Evolutionary conservation across 495 filamentous ascomycete genomes (phyloP).

Genomic region (Daldinia childiae): DNA sequence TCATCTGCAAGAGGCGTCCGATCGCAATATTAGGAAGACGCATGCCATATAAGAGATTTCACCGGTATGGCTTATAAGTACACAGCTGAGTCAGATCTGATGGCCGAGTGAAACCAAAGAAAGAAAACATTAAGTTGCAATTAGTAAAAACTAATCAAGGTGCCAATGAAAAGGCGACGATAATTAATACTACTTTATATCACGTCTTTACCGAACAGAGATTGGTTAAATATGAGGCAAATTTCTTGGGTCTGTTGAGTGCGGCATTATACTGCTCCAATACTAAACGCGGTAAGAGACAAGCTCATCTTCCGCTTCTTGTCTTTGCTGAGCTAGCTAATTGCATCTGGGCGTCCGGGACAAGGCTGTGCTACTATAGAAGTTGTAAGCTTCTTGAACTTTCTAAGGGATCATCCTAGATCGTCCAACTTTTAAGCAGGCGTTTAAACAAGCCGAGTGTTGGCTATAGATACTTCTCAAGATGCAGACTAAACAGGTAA

Average conservation of each 20-base stretch:
- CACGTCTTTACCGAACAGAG: conserved; percentile 35
- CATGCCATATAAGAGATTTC: conserved; percentile 8
- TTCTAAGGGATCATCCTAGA: conserved; percentile 5
- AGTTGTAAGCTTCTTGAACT: conserved; percentile 9
- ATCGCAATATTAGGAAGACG: conserved; percentile 10
- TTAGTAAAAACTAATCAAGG: neutral
- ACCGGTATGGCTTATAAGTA: conserved; percentile 2
- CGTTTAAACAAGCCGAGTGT: neutral
- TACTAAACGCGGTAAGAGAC: conserved; percentile 21
- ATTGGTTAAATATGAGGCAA: no score
- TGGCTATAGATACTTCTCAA: conserved; percentile 2
- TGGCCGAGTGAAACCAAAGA: neutral
- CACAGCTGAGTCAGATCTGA: conserved; percentile 24
- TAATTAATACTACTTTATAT: conserved; percentile 1
- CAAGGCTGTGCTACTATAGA: conserved; percentile 20
- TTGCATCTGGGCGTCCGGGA: conserved; percentile 8
- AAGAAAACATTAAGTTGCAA: neutral
- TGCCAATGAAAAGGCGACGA: neutral
- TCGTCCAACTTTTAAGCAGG: neutral
- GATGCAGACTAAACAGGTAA: conserved; percentile 12
- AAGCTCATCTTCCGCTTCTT: conserved; percentile 15
- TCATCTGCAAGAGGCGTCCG: conserved; percentile 4
- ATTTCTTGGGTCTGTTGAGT: neutral
- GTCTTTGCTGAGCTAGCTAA: neutral
- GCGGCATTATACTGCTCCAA: conserved; percentile 16